Evolutionary conservation across 1,284 basidiomycete species (phyloP).

Genomic region (Irpex sp.): DNA sequence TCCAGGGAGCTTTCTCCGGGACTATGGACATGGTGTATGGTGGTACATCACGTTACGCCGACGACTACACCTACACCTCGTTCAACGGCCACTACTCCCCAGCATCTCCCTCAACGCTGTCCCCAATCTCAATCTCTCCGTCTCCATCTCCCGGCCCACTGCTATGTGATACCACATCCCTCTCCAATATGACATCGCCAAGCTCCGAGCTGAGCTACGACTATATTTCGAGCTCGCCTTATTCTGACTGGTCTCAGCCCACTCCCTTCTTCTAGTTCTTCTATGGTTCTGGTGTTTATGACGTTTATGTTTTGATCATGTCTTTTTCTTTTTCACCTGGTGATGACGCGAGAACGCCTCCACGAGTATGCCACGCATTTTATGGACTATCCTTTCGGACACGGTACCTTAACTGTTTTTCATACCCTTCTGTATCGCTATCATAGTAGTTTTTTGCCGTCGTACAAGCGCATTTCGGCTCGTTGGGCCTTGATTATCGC

Average conservation of each 20-base stretch:
- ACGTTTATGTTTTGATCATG: neutral
- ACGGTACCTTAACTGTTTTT: conserved; percentile 2
- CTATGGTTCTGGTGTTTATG: neutral
- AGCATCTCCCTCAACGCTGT: neutral
- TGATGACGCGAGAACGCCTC: neutral
- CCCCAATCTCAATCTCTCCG: neutral
- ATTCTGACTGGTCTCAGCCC: conserved; percentile 4
- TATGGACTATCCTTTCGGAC: conserved; percentile 5
- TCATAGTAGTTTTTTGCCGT: neutral
- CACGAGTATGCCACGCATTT: neutral
- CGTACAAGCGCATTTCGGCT: neutral
- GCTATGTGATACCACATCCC: neutral
- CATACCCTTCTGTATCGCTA: conserved; percentile 10
- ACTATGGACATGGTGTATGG: neutral
- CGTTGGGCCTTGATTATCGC: neutral
- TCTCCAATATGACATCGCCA: neutral
- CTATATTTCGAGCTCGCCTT: neutral
- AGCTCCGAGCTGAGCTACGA: neutral
- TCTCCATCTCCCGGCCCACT: neutral
- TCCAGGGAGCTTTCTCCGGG: neutral
- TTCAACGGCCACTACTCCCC: conserved; percentile 1
- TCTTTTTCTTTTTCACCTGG: neutral
- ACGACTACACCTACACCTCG: neutral
- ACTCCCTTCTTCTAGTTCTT: conserved; percentile 1
- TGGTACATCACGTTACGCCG: neutral